Evolutionary conservation across 495 filamentous ascomycete genomes (phyloP), one percentile per base, ranked within the genome.

Genomic region (Neurospora sp.): DNA sequence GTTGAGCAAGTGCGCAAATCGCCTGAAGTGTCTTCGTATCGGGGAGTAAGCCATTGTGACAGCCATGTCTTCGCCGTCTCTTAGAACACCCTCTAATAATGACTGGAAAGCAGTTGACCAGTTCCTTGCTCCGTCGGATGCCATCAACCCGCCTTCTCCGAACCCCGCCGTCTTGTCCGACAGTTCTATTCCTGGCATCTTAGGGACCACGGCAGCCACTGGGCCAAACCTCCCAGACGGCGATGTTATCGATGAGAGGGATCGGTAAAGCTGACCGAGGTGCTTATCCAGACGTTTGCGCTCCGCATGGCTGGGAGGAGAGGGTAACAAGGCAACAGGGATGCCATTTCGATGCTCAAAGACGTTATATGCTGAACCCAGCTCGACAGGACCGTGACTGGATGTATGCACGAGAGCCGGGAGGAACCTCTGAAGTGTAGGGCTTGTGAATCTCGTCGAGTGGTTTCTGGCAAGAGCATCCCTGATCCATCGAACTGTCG

Each of bases 21-120:
- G 76, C 40, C 77, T 74, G 69, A 85, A 82, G 11, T 81, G 80
- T 35, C 76, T 71, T 71, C 83, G 74, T 8, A 85, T 80, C 6
- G 78, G 75, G 31, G 81, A 73, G 65, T 85, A 86, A 14, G 79
- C 74, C n/a, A 86, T 76, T 31, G 76, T 80, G 0, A 86, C 80
- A 2, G 78, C 80, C 80, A 85, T 83, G 69, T 85, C 83, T 73
- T 86, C 83, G 4, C 80, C 82, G 35, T 86, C 84, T 38, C 83
- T 76, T 16, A 85, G 75, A 14, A 81, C 77, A 6, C 79, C 75
- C 69, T 86, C 83, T 35, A 86, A 74, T 73, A 85, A 78, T 41
- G 77, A 76, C 39, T 85, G 83, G 35, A 86, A 86, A n/a, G 84
- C 82, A n/a, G 80, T 75, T 39, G 75, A 79, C 84, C 84, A 86